These are phyloP conservation scores for Leccinum subspadiceum DNA, from an alignment of 1,284 basidiomycete genomes.

Conservation along the genomic window DNA sequence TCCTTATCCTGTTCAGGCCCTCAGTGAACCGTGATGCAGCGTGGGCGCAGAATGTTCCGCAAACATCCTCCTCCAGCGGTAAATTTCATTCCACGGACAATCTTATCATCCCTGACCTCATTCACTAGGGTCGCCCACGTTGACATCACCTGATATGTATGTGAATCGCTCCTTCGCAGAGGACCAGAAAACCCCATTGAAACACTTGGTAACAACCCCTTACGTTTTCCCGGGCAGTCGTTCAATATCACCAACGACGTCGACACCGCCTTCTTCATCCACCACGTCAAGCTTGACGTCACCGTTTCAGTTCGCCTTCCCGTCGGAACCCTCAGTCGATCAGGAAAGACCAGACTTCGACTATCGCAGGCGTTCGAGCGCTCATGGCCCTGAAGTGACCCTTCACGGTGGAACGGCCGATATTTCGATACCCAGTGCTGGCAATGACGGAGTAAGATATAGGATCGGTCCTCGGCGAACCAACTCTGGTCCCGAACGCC, in stretches of 20 bases:
- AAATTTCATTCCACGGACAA: constrained; percentile 42
- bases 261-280: constrained; percentile 64
- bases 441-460: constrained; percentile 56
- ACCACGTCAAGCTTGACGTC: constrained; percentile 57
- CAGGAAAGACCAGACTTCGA: constrained; percentile 63
- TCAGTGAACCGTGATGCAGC: constrained; percentile 46
- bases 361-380: constrained; percentile 55
- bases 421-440: constrained; percentile 53
- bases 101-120: constrained; percentile 51
- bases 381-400: constrained; percentile 56
- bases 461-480: constrained; percentile 50
- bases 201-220: constrained; percentile 53
- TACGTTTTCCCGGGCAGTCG: constrained; percentile 68
- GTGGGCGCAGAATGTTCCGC: constrained; percentile 50
- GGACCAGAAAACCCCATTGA: constrained; percentile 60
- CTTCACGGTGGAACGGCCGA: constrained; percentile 71
- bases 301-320: constrained; percentile 63
- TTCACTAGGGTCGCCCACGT: constrained; percentile 55
- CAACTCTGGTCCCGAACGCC: constrained; percentile 49
- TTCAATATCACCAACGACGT: constrained; percentile 69
- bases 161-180: constrained; percentile 52
- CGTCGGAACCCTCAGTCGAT: constrained; percentile 46
- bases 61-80: constrained; percentile 43
- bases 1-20: constrained; percentile 47
- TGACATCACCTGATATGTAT: constrained; percentile 60